These are phyloP conservation scores for Tulasnella sp. DNA, from an alignment of 768 basidiomycete genomes.

Conservation along the genomic window DNA sequence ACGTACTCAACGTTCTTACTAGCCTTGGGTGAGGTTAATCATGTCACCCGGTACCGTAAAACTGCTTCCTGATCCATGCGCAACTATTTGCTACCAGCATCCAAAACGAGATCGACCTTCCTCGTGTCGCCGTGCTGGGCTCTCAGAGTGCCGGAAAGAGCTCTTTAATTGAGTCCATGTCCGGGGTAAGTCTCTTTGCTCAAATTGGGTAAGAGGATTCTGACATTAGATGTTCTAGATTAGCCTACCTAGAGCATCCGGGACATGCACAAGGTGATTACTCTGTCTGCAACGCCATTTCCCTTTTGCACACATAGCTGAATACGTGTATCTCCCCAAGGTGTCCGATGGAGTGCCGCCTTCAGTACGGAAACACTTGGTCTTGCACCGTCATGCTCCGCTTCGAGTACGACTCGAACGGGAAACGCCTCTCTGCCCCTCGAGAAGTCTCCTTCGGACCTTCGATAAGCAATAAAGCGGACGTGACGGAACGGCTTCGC, in stretches of 20 bases:
- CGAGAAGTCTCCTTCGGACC: slow-evolving; percentile 14
- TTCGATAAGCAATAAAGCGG: neutral
- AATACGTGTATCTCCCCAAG: slow-evolving; percentile 14
- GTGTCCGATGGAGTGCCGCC: slow-evolving; percentile 29
- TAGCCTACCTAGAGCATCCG: slow-evolving; percentile 52
- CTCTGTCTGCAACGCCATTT: neutral
- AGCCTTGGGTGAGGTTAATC: neutral
- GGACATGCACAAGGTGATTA: slow-evolving; percentile 59
- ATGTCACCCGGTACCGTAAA: neutral
- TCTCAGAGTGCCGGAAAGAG: slow-evolving; percentile 67
- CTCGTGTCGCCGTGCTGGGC: slow-evolving; percentile 65
- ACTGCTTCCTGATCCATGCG: neutral
- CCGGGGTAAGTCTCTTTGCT: slow-evolving; percentile 20
- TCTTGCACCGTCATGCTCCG: slow-evolving; percentile 26
- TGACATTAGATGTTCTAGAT: slow-evolving; percentile 26
- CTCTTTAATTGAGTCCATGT: slow-evolving; percentile 66
- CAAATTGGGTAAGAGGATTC: neutral
- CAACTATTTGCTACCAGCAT: neutral
- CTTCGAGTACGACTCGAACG: slow-evolving; percentile 21
- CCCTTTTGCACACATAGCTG: neutral
- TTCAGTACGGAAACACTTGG: slow-evolving; percentile 21
- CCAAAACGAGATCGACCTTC: slow-evolving; percentile 48
- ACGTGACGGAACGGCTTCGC: slow-evolving; percentile 16
- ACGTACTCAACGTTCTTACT: neutral
- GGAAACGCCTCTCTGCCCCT: slow-evolving; percentile 8